A percentile compares a stretch with the other conserved stretches of the same genome.
Conservation (phyloP, 2,329 filamentous ascomycete species). For the Neonectria hederae region DNA sequence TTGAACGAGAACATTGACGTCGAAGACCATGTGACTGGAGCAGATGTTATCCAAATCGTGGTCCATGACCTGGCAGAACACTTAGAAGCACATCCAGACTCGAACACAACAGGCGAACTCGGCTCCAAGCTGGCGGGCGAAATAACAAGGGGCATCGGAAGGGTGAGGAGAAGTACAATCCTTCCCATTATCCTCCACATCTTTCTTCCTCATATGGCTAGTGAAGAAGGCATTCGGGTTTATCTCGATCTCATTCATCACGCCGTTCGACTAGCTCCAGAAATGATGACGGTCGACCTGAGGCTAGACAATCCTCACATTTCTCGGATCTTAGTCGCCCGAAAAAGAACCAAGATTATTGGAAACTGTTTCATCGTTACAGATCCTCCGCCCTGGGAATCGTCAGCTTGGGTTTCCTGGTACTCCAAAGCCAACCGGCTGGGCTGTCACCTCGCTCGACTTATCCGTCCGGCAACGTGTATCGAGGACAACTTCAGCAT, state of each 20-base stretch:
- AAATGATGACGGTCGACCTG: constrained; percentile 71
- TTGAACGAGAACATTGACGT: constrained; percentile 65
- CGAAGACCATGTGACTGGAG: constrained; percentile 71
- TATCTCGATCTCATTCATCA: constrained; percentile 69
- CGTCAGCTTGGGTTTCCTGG: constrained; percentile 61
- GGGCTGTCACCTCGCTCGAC: constrained; percentile 69
- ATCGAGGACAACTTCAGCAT: constrained; percentile 72
- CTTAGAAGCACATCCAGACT: constrained; percentile 25
- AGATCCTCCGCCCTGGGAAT: constrained; percentile 63
- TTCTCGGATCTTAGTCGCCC: constrained; percentile 58
- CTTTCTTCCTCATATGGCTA: constrained; percentile 42
- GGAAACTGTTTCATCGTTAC: constrained; percentile 60
- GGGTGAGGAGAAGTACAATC: constrained; percentile 70
- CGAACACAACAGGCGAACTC: constrained; percentile 27
- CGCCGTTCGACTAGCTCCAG: constrained; percentile 68
- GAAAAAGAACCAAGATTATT: constrained; percentile 69
- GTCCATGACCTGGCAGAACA: constrained; percentile 46
- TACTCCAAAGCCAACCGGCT: constrained; percentile 67
- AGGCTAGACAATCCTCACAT: constrained; percentile 63
- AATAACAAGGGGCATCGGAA: constrained; percentile 67
- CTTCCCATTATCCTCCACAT: constrained; percentile 67
- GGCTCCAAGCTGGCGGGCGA: constrained; percentile 52
- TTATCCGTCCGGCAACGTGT: constrained; percentile 65
- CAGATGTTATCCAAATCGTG: constrained; percentile 72
- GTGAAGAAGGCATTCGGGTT: constrained; percentile 35